Conservation (phyloP, 2,329 filamentous ascomycete genomes). For the Venturia asperata region DNA sequence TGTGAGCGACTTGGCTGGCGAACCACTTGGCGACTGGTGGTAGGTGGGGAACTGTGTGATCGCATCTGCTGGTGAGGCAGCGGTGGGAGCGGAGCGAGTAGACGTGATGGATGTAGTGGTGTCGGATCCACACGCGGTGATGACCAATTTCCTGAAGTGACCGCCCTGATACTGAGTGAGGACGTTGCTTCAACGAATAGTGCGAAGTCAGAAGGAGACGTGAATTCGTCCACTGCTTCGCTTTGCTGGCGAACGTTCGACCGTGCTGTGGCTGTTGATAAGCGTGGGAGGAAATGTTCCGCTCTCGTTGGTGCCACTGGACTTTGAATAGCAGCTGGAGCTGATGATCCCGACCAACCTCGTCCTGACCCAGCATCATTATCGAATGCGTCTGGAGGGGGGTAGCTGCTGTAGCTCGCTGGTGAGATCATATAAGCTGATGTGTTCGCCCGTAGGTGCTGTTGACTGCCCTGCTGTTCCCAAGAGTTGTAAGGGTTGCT, state of each 20-base stretch:
- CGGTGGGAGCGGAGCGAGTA: constrained; percentile 16
- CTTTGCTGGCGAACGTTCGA: neutral
- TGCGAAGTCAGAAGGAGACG: constrained; percentile 30
- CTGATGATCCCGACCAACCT: constrained; percentile 10
- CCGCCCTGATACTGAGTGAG: constrained; percentile 25
- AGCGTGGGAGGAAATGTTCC: neutral
- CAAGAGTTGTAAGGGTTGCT: constrained; percentile 8
- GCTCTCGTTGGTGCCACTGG: neutral
- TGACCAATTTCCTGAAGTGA: neutral
- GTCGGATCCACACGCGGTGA: neutral
- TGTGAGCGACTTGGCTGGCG: constrained; percentile 20
- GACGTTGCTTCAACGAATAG: constrained; percentile 35
- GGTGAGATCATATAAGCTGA: constrained; percentile 14
- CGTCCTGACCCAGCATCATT: neutral
- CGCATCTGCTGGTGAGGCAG: neutral
- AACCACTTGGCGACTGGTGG: neutral
- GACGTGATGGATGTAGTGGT: neutral
- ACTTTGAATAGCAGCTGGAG: neutral
- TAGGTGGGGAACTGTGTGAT: constrained; percentile 13
- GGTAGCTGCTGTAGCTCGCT: constrained; percentile 7
- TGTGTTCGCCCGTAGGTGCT: neutral
- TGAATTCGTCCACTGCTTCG: constrained; percentile 18
- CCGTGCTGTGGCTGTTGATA: neutral
- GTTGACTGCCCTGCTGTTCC: neutral
- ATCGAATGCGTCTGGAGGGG: neutral